Conservation (phyloP, 805 yeast genomes). For the Ogataea dorogensis region DNA sequence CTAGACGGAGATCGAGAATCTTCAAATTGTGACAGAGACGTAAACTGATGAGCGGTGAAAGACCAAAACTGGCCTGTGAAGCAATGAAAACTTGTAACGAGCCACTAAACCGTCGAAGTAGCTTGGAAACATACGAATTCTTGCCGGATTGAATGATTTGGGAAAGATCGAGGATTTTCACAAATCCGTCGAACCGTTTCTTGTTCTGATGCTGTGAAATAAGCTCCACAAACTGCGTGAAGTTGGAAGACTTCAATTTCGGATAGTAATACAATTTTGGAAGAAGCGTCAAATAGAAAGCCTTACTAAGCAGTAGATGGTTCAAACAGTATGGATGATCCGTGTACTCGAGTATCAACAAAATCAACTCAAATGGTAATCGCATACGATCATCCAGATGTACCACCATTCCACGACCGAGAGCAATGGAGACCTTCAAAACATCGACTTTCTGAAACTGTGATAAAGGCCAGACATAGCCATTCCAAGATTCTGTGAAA, state of each 20-base stretch:
- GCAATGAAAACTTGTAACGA: slow-evolving; percentile 72
- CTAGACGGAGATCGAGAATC: slow-evolving; percentile 75
- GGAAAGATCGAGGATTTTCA: slow-evolving; percentile 68
- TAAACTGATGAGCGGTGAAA: slow-evolving; percentile 81
- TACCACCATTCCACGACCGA: slow-evolving; percentile 28
- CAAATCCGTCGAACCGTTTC: slow-evolving; percentile 54
- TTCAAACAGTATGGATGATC: slow-evolving; percentile 41
- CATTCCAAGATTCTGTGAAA: slow-evolving; percentile 18
- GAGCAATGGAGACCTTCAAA: slow-evolving; percentile 31
- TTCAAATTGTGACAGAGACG: slow-evolving; percentile 63
- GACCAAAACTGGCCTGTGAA: slow-evolving; percentile 93
- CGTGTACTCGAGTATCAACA: slow-evolving; percentile 35
- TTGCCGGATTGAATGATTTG: slow-evolving; percentile 86
- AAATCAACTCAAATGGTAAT: slow-evolving; percentile 52
- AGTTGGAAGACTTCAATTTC: slow-evolving; percentile 61
- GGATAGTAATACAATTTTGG: slow-evolving; percentile 70
- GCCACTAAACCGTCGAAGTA: slow-evolving; percentile 72
- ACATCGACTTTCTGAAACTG: slow-evolving; percentile 53
- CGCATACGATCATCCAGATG: slow-evolving; percentile 19
- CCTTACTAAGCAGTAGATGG: slow-evolving; percentile 57
- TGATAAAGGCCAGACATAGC: slow-evolving; percentile 46
- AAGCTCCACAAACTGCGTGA: slow-evolving; percentile 68
- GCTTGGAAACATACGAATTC: slow-evolving; percentile 82
- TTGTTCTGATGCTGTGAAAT: slow-evolving; percentile 42
- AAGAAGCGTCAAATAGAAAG: slow-evolving; percentile 59